Conservation (phyloP, 768 basidiomycete species). For the Kwoniella europaea region DNA sequence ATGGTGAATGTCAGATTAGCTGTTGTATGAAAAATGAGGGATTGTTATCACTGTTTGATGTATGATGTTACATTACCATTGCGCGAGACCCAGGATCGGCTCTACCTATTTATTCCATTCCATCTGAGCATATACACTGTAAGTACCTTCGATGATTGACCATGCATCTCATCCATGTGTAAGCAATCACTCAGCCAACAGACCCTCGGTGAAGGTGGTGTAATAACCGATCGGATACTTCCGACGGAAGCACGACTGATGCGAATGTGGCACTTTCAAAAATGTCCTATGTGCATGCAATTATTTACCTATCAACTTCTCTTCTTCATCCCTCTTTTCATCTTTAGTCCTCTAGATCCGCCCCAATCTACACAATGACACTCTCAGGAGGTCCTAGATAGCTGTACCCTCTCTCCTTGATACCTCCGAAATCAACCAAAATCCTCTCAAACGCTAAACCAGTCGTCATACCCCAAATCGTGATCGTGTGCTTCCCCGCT, state of each 20-base stretch:
- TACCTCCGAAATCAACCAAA: constrained; percentile 43
- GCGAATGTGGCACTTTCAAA: not conserved
- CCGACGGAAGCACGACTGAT: not conserved
- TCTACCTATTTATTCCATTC: no score
- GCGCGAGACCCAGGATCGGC: no score
- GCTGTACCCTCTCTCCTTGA: constrained; percentile 37
- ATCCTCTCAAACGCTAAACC: constrained; percentile 50
- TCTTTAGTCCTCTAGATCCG: not conserved
- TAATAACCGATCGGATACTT: not conserved
- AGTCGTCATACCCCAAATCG: constrained; percentile 46
- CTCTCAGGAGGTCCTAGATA: constrained; percentile 46
- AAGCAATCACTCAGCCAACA: not conserved
- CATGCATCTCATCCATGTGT: not conserved
- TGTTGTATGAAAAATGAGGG: not conserved
- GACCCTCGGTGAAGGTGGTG: not conserved
- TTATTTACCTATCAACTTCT: not conserved
- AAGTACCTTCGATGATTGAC: not conserved
- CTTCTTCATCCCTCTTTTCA: not conserved
- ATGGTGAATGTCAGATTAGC: not conserved
- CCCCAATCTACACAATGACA: not conserved
- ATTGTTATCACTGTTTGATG: no score
- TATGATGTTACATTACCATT: no score
- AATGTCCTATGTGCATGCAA: not conserved
- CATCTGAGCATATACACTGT: not conserved
- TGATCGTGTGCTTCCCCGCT: constrained; percentile 38